Base-by-base conservation (phyloP, 352 stramenopile genomes). In the Phytophthora niederhauseri region DNA sequence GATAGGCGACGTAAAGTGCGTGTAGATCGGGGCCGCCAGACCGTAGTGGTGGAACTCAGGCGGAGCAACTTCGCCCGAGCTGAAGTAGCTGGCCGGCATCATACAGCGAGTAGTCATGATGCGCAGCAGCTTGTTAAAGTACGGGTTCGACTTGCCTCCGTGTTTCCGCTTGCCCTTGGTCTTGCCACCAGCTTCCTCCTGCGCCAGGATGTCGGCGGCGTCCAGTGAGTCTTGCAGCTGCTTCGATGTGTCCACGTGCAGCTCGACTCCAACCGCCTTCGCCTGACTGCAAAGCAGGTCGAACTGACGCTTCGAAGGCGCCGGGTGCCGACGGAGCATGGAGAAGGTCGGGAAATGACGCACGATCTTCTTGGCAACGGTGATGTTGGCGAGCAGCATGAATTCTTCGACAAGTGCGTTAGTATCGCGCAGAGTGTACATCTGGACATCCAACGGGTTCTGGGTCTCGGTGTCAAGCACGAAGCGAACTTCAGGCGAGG, bases 1-100 rank as follows among this genome's bases (percentile, higher is more conserved):
- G 78, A 99, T 99, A 4, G 98, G 98, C n/a, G 95, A 99, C 30
- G 98, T 99, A 72, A 99, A 99, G 79, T 99, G 98, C 34, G 98
- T 99, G 81, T 99, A 99, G 26, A 99, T 98, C 5, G 97, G 95
- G 8, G 97, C 97, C 8, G 98, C 98, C 9, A 99, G 86, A 34
- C 98, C 95, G 75, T 99, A 99, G 81, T 99, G 98, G 65, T 98
- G 94, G 87, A 97, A 99, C 70, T 99, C 96, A 6, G 90, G 92
- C 5, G 97, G 91, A 20, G 96, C 82, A 30, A 98, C 89, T 68
- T 99, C 97, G 53, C 97, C 97, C 12, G 96, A 99, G 66, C 94
- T 98, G 70, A 99, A 99, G 76, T 99, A 99, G 55, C 98, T 95
- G 11, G 98, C 98, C 8, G 98, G 97, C 78, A 97, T 98, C 98